These are phyloP conservation scores for Solanum hybrid DNA, from an alignment of 305 asterid species.

Conservation along the genomic window DNA sequence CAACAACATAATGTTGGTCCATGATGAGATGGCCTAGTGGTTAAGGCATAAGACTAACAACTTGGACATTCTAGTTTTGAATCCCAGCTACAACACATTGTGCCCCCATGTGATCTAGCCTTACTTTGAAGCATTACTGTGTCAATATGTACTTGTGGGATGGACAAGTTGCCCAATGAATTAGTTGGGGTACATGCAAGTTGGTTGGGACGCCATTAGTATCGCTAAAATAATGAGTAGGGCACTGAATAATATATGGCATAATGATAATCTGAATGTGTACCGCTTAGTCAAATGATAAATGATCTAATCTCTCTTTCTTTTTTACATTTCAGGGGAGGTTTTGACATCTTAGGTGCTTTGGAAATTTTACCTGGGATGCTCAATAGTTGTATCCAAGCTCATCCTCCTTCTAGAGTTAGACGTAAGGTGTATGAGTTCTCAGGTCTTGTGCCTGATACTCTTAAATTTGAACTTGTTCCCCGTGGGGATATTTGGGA, in stretches of 20 bases:
- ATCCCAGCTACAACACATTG: neutral
- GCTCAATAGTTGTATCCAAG: neutral
- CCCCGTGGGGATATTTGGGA: neutral
- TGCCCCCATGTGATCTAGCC: neutral
- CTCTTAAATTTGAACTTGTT: neutral
- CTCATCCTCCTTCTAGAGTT: neutral
- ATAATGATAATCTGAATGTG: neutral
- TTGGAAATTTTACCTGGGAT: neutral
- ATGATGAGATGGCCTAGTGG: neutral
- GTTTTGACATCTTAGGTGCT: neutral
- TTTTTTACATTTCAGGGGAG: neutral
- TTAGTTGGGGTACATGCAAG: neutral
- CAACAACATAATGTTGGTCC: neutral
- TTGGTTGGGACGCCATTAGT: neutral
- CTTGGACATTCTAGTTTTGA: neutral
- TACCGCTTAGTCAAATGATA: neutral
- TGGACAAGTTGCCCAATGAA: neutral
- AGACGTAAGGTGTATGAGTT: neutral
- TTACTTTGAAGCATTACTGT: neutral
- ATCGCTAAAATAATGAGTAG: neutral
- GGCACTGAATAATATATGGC: neutral
- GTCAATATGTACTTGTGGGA: neutral
- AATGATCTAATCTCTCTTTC: neutral
- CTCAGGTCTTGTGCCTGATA: neutral
- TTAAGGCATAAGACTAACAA: neutral